These are phyloP conservation scores for Lophium mytilinum DNA, from an alignment of 495 filamentous ascomycete species.

Conservation along the genomic window DNA sequence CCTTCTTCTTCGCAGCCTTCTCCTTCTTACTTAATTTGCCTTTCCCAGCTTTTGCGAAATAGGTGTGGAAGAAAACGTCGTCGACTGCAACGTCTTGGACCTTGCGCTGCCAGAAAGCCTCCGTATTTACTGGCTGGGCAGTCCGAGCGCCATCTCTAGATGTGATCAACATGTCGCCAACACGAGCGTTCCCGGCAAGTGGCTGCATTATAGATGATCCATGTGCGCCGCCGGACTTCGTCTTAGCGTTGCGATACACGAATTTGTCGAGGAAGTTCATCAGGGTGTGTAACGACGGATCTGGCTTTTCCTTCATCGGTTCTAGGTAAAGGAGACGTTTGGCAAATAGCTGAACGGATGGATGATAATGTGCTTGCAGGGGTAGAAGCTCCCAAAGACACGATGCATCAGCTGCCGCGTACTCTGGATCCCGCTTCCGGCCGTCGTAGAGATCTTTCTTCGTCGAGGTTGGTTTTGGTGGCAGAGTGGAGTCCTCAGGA, in stretches of 20 bases:
- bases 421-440: conserved; percentile 80
- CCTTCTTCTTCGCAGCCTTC: conserved; percentile 45
- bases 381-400: conserved; percentile 87
- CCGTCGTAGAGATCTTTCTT: conserved; percentile 57
- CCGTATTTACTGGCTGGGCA: conserved; percentile 63
- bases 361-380: conserved; percentile 78
- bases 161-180: conserved; percentile 55
- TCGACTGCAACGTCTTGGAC: conserved; percentile 77
- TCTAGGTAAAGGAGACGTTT: conserved; percentile 55
- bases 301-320: conserved; percentile 74
- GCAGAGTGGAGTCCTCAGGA: conserved; percentile 44
- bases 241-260: conserved; percentile 85
- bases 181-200: conserved; percentile 56
- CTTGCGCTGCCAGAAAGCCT: conserved; percentile 86
- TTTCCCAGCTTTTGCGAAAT: conserved; percentile 77
- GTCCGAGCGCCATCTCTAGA: conserved; percentile 42
- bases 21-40: conserved; percentile 41
- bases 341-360: conserved; percentile 87
- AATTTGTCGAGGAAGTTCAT: conserved; percentile 96
- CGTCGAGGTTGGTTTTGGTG: conserved; percentile 1
- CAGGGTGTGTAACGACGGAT: conserved; percentile 76
- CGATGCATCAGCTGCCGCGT: conserved; percentile 80
- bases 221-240: conserved; percentile 47
- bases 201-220: conserved; percentile 96
- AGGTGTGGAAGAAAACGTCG: conserved; percentile 96